Base-by-base conservation (phyloP, 2,329 filamentous ascomycete genomes). In the Pseudogymnoascus sp. region DNA sequence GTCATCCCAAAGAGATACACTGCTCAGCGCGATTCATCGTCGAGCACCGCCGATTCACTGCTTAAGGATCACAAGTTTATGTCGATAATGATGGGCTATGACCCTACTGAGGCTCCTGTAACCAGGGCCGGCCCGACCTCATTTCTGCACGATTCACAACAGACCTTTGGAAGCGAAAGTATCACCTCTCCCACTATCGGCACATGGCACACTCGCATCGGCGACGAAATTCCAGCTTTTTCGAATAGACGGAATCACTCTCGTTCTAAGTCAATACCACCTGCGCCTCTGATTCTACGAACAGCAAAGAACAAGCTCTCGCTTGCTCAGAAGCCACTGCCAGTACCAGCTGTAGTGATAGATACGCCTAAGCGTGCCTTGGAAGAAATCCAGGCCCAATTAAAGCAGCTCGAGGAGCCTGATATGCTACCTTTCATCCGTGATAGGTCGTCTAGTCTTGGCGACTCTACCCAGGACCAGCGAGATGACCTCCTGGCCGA, bases 141-240 rank as follows among this genome's bases (percentile, higher is more conserved):
- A 0, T 70, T 71, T 63, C 64, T 68, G 37, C 60, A 69, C 2
- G 71, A 74, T 40, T 67, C 66, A 0, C 68, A 72, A 24, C 64
- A 68, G 47, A 54, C 47, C 13, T 54, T 54, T 5, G 47, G 26
- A 17, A 33, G n/a, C 29, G 29, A 54, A 54, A 29, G 26, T 10
- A 1, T 54, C 47, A 40, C 60, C 17, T 59, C 21, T 9, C 58
- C 41, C 17, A 60, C 64, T 26, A 10, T 4, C 24, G n/a, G 15
- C 13, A 61, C 64, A 39, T 86, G 83, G 78, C 82, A 86, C 68
- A 77, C 75, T 36, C 81, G 84, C 2, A 74, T 86, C 57, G 84
- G 84, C 24, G 81, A 86, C 47, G 74, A 80, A 21, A 80, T 80
- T 61, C 82, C 81, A 21, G 79, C 81, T 1, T 87, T 87, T 67